phyloP scores from a whole-genome alignment of 495 filamentous ascomycete species.

The Penicillium chermesinum region DNA sequence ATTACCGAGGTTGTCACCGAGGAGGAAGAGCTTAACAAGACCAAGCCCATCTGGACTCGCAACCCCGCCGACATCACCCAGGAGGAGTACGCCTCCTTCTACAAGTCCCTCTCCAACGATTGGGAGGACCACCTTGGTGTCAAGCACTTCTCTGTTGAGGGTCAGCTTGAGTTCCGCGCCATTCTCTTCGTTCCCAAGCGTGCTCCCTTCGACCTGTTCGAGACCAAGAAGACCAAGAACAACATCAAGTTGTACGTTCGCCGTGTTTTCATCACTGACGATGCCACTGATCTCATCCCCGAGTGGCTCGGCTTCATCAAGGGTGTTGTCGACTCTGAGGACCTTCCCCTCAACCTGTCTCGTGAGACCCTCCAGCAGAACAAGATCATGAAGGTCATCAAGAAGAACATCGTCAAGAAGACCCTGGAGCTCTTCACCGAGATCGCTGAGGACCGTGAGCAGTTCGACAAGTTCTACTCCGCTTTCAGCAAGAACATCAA shows the following conservation, averaged over 20 bases:
- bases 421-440: slow-evolving; percentile 97
- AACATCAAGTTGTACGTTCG: slow-evolving; percentile 99
- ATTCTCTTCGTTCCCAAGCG: slow-evolving; percentile 99
- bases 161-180: slow-evolving; percentile 99
- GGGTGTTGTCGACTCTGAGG: slow-evolving; percentile 99
- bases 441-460: slow-evolving; percentile 98
- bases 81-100: slow-evolving; percentile 98
- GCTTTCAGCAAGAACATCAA: slow-evolving; percentile 99
- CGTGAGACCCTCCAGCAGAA: slow-evolving; percentile 99
- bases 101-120: slow-evolving; percentile 98
- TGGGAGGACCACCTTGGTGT: slow-evolving; percentile 99
- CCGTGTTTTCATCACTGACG: slow-evolving; percentile 99
- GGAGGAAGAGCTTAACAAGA: slow-evolving; percentile 99
- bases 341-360: slow-evolving; percentile 97
- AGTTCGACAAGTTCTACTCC: slow-evolving; percentile 99
- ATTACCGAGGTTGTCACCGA: slow-evolving; percentile 97
- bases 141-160: slow-evolving; percentile 99
- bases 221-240: slow-evolving; percentile 99
- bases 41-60: slow-evolving; percentile 99
- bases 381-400: slow-evolving; percentile 99
- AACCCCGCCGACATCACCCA: slow-evolving; percentile 92
- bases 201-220: slow-evolving; percentile 98
- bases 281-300: slow-evolving; percentile 97
- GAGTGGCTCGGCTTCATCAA: slow-evolving; percentile 99
- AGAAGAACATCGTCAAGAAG: slow-evolving; percentile 99